Base-by-base conservation (phyloP, 208 protist species). In the Leishmania martiniquensis region DNA sequence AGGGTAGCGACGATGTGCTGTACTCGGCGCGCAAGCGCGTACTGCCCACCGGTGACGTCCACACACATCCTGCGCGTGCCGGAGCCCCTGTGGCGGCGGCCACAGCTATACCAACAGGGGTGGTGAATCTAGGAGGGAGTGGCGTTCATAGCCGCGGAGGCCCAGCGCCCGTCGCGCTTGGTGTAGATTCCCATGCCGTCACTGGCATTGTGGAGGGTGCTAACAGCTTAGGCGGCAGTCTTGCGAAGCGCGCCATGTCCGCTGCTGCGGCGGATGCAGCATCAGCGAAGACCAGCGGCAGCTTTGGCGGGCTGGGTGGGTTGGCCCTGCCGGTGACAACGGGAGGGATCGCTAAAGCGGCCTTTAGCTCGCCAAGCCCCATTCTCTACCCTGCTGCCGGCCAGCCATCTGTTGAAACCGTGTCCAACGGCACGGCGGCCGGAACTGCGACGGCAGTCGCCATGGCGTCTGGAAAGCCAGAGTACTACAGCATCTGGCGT, bases 401-500 rank as follows among this genome's bases (percentile, higher is more conserved):
- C 1, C n/a, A 34, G 42, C 25, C 67, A n/a, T 55, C 42, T 29
- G 32, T 10, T 9, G 67, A 72, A 29, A 39, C 29, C 4, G 42
- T 32, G 49, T 22, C n/a, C 45, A 69, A 42, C 39, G 47, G 44
- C 47, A 67, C 69, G 1, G 22, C 71, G 32, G 45, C 34, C 0
- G 49, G 59, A 54, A 34, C 70, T 4, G n/a, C 66, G 34, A 17
- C 42, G 4, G 59, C 69, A 47, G 49, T 57, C 62, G 6, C 25
- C 45, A 62, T 60, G n/a, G 25, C 29, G 59, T 69, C 69, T 22
- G 29, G 42, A 52, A 54, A 54, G n/a, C 52, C 66, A 4, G 75
- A 90, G 39, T 71, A 84, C 55, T 92, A 89, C 67, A 81, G 82
- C 13, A 75, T 95, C 37, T 89, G 84, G 85, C 87, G 89, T 68